Percentiles rank a stretch among this genome's conserved stretches.
Evolutionary conservation across 306 rosid species (phyloP).

Genomic region (Abrus pulchellus): DNA sequence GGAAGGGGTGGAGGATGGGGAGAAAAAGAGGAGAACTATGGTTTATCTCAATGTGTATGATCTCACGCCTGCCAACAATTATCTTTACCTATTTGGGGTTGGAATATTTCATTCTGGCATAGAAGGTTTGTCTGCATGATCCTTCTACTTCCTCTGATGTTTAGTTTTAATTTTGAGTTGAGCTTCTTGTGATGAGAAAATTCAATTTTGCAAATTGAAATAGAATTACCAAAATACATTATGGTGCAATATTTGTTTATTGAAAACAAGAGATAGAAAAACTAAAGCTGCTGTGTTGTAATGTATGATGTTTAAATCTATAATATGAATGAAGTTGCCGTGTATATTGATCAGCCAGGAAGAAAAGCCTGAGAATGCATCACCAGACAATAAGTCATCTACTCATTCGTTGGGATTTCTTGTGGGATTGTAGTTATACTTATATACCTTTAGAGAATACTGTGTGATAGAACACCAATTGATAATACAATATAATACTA

Average conservation of each 20-base stretch:
- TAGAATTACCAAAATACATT: background rate
- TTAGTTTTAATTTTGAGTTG: background rate
- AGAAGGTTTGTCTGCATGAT: conserved; percentile 63
- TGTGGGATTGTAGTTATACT: background rate
- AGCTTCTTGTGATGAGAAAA: background rate
- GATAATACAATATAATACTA: too few species aligned
- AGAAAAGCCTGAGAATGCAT: background rate
- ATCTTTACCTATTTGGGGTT: conserved; percentile 81
- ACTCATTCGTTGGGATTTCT: background rate
- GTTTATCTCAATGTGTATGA: conserved; percentile 92
- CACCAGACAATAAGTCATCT: background rate
- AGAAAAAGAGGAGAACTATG: conserved; percentile 49
- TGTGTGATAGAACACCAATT: background rate
- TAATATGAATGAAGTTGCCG: background rate
- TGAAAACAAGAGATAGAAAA: background rate
- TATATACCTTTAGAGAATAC: conserved; percentile 11
- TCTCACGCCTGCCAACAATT: conserved; percentile 89
- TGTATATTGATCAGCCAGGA: conserved; percentile 18
- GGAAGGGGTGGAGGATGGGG: conserved; percentile 52
- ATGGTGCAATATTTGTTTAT: conserved; percentile 6
- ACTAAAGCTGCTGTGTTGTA: background rate
- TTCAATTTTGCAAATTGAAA: background rate
- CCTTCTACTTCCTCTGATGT: background rate
- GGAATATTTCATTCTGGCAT: conserved; percentile 96
- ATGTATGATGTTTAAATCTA: background rate